phyloP scores from a whole-genome alignment of 2,329 filamentous ascomycete species.

The Trichoderma pleuroti region DNA sequence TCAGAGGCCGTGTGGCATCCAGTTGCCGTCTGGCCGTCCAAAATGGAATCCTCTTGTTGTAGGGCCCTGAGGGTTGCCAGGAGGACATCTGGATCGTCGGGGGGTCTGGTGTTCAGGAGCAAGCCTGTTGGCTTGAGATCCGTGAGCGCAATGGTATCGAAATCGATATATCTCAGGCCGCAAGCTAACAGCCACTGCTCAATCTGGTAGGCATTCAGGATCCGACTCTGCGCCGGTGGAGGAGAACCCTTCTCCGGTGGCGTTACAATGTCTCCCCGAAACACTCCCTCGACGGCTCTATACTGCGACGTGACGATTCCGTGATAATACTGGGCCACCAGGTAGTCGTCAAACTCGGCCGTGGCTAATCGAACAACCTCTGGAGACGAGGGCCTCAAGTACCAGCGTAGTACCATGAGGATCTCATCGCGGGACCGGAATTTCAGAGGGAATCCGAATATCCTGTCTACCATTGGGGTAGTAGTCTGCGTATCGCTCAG shows the following conservation, averaged over 20 bases:
- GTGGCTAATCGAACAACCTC: background rate
- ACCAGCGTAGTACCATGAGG: constrained; percentile 3
- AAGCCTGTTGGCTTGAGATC: background rate
- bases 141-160: background rate
- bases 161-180: background rate
- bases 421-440: constrained; percentile 10
- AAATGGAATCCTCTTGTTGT: background rate
- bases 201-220: constrained; percentile 10
- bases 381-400: background rate
- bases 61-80: background rate
- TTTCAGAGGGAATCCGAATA: constrained; percentile 6
- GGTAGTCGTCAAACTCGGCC: constrained; percentile 10
- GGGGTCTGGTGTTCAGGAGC: background rate
- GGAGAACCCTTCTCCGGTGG: background rate
- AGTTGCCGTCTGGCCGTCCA: background rate
- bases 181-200: constrained; percentile 10
- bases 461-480: background rate
- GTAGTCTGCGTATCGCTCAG: background rate
- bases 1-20: background rate
- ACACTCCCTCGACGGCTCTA: background rate
- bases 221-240: background rate
- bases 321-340: constrained; percentile 9
- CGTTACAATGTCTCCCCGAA: background rate
- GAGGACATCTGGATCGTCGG: background rate
- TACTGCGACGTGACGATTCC: background rate